Evolutionary conservation across 495 filamentous ascomycete species (phyloP).

Genomic region (Cairneyella variabilis): DNA sequence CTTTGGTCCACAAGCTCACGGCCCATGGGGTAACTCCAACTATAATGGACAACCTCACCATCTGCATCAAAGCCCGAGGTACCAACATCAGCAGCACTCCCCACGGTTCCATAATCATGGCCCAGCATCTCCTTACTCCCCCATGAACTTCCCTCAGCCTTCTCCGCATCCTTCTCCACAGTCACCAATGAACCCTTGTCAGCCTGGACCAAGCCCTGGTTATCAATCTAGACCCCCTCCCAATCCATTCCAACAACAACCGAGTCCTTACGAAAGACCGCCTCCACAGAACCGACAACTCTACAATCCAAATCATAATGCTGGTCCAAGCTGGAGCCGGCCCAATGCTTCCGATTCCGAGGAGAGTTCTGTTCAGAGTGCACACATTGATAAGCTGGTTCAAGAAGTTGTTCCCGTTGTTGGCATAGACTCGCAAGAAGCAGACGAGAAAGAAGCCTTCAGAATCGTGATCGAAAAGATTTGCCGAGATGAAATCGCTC

Average conservation of each 20-base stretch:
- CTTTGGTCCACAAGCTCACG: not conserved
- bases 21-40: slow-evolving; percentile 2
- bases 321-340: slow-evolving; percentile 7
- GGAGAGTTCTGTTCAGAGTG: slow-evolving; percentile 38
- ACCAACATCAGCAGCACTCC: slow-evolving; percentile 18
- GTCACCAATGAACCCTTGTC: slow-evolving; percentile 12
- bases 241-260: slow-evolving; percentile 5
- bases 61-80: slow-evolving; percentile 17
- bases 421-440: slow-evolving; percentile 50
- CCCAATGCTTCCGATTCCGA: slow-evolving; percentile 25
- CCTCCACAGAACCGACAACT: slow-evolving; percentile 27
- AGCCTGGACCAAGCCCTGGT: slow-evolving; percentile 5
- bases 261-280: slow-evolving; percentile 6
- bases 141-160: slow-evolving; percentile 7
- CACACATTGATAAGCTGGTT: slow-evolving; percentile 43
- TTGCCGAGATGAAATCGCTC: slow-evolving; percentile 48
- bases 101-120: slow-evolving; percentile 9
- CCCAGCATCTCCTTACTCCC: slow-evolving; percentile 15
- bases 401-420: slow-evolving; percentile 35
- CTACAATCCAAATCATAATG: slow-evolving; percentile 24
- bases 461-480: slow-evolving; percentile 51
- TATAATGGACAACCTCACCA: slow-evolving; percentile 4
- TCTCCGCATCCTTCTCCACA: slow-evolving; percentile 9
- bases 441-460: slow-evolving; percentile 59
- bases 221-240: slow-evolving; percentile 4